Base-by-base conservation (phyloP, 768 basidiomycete genomes). In the Amanita fuliginea region DNA sequence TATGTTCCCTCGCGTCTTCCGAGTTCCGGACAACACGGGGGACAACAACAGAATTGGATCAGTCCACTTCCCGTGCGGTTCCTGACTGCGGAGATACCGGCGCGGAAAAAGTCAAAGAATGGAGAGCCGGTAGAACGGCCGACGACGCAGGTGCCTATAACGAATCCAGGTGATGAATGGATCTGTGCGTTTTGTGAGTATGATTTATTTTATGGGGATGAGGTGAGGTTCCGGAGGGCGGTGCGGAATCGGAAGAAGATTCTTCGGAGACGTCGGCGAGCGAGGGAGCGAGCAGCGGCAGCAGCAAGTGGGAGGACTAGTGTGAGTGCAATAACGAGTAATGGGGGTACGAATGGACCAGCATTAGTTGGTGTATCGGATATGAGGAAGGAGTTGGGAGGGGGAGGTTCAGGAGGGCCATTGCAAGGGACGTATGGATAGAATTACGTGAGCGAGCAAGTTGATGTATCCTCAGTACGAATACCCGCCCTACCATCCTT, bases 161-260 rank as follows among this genome's bases (percentile, higher is more conserved):
- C 72, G 19, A 74, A 78, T 51, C 79, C 81, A 6, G 73, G 66
- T 30, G 91, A 96, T 19, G 95, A 97, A 63, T 96, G 89, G 84
- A 83, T 97, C 51, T 98, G 95, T 62, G 78, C 86, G 54, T 87
- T 86, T 58, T 98, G 95, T 70, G 95, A 98, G 67, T 94, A 92
- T 62, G 74, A 81, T 51, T 60, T 98, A 50, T 94, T 95, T 64
- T 98, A 86, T 62, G 90, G 91, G n/a, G 83, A 85, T 45, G 86
- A 86, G 35, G 51, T 66, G 47, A 75, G 71, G 48, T 83, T 86
- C 62, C 71, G 77, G 54, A 69, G 74, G 40, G 83, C 81, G 37
- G 68, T 91, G 52, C 68, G 79, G 64, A 80, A 73, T 55, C 67
- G 91, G 53, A 89, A 88, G 70, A 84, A 83, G 73, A 83, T 93